Conservation (phyloP, 495 filamentous ascomycete genomes). For the Opeltia flavorubescens region DNA sequence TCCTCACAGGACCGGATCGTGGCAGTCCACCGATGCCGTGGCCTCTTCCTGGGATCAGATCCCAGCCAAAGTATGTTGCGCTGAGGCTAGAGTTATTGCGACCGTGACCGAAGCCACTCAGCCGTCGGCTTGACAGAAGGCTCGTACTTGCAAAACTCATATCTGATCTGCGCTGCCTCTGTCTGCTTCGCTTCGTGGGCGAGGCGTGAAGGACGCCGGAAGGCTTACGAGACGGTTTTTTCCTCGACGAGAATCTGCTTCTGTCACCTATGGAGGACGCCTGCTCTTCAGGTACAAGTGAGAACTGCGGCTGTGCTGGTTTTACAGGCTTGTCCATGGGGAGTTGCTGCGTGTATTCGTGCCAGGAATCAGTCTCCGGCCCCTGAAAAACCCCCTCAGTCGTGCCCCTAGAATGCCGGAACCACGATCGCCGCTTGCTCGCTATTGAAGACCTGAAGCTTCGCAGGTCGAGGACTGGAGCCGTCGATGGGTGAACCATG, state of each 20-base stretch:
- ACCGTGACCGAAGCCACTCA: slow-evolving; percentile 26
- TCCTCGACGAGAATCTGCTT: background rate
- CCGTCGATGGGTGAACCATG: slow-evolving; percentile 4
- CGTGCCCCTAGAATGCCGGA: slow-evolving; percentile 1
- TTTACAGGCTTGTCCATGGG: background rate
- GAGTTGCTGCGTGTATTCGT: slow-evolving; percentile 1
- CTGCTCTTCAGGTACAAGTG: slow-evolving; percentile 2
- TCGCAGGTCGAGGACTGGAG: slow-evolving; percentile 1
- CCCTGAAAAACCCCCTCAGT: background rate
- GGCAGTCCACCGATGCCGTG: slow-evolving; percentile 33
- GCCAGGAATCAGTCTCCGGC: slow-evolving; percentile 8
- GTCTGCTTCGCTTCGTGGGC: slow-evolving; percentile 23
- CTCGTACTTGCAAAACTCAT: slow-evolving; percentile 5
- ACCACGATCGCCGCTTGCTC: slow-evolving; percentile 4
- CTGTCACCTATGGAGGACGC: background rate
- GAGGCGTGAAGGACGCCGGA: slow-evolving; percentile 1
- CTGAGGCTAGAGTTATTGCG: slow-evolving; percentile 17
- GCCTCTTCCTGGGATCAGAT: slow-evolving; percentile 29
- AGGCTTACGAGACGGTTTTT: background rate
- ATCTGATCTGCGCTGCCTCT: slow-evolving; percentile 6
- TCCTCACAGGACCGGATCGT: slow-evolving; percentile 29
- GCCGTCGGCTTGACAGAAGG: slow-evolving; percentile 2
- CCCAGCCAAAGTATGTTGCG: slow-evolving; percentile 25
- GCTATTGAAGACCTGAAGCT: slow-evolving; percentile 2
- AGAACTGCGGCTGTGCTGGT: background rate